These are phyloP conservation scores for Trametes cubensis DNA, from an alignment of 768 basidiomycete genomes.

Conservation along the genomic window DNA sequence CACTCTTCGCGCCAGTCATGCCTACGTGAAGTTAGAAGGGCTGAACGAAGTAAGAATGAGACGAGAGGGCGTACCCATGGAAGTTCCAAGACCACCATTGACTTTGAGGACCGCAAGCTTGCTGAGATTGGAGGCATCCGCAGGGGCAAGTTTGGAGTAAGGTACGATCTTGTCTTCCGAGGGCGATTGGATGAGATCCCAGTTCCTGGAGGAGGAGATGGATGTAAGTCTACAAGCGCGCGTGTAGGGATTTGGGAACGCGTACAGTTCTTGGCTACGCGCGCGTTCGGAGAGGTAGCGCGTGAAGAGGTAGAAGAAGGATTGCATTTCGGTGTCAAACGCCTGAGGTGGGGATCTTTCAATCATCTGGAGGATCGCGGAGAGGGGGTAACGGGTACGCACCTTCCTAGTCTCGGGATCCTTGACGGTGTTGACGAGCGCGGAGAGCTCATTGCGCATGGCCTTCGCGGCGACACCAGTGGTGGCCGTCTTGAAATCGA, in stretches of 20 bases:
- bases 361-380: conserved; percentile 6
- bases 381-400: conserved; percentile 18
- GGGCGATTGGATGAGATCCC: conserved; percentile 73
- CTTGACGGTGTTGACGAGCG: conserved; percentile 84
- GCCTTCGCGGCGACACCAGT: conserved; percentile 74
- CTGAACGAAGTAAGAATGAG: not conserved
- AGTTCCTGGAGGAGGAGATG: conserved; percentile 27
- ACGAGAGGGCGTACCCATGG: conserved; percentile 64
- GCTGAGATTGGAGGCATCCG: conserved; percentile 68
- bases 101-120: conserved; percentile 96
- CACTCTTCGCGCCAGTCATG: conserved; percentile 87
- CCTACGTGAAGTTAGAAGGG: conserved; percentile 43
- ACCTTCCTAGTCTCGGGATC: conserved; percentile 86
- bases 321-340: conserved; percentile 95
- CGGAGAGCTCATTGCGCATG: conserved; percentile 97
- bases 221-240: conserved; percentile 2
- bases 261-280: conserved; percentile 81
- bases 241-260: conserved; percentile 21
- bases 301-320: conserved; percentile 95
- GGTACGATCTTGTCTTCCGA: conserved; percentile 84
- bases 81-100: conserved; percentile 91
- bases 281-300: conserved; percentile 67
- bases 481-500: conserved; percentile 97
- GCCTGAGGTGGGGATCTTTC: conserved; percentile 48
- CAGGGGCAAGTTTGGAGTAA: conserved; percentile 70